Conservation (phyloP, 805 yeast genomes). For the Yamadazyma endophytica region DNA sequence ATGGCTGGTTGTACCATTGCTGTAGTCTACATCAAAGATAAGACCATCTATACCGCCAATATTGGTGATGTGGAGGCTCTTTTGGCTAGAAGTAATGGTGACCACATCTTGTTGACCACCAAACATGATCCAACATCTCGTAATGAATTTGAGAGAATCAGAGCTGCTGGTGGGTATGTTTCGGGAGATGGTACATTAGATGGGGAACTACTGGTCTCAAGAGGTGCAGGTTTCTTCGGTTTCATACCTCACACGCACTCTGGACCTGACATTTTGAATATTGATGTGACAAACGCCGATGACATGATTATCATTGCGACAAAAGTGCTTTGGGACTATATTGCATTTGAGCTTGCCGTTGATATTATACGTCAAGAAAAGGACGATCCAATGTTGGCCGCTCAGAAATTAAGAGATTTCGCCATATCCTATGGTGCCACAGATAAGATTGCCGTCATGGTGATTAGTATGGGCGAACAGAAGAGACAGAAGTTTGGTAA, state of each 20-base stretch:
- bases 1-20: conserved; percentile 83
- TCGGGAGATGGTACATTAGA: conserved; percentile 81
- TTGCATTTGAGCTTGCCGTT: conserved; percentile 81
- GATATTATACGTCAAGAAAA: conserved; percentile 82
- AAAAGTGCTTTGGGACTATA: conserved; percentile 77
- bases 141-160: conserved; percentile 75
- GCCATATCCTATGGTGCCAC: conserved; percentile 89
- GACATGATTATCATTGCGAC: conserved; percentile 85
- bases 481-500: conserved; percentile 26
- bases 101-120: conserved; percentile 63
- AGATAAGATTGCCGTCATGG: conserved; percentile 77
- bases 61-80: conserved; percentile 88
- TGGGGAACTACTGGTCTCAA: conserved; percentile 74
- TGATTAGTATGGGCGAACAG: conserved; percentile 62
- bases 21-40: conserved; percentile 71
- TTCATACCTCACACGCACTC: conserved; percentile 85
- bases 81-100: conserved; percentile 77
- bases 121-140: conserved; percentile 82
- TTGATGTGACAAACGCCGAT: conserved; percentile 61
- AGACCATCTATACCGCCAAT: conserved; percentile 72
- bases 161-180: conserved; percentile 90
- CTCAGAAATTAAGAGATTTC: conserved; percentile 88
- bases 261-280: conserved; percentile 72
- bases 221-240: conserved; percentile 90
- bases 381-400: conserved; percentile 84